Conservation (phyloP, 257 asterid genomes). For the Catharanthus roseus region DNA sequence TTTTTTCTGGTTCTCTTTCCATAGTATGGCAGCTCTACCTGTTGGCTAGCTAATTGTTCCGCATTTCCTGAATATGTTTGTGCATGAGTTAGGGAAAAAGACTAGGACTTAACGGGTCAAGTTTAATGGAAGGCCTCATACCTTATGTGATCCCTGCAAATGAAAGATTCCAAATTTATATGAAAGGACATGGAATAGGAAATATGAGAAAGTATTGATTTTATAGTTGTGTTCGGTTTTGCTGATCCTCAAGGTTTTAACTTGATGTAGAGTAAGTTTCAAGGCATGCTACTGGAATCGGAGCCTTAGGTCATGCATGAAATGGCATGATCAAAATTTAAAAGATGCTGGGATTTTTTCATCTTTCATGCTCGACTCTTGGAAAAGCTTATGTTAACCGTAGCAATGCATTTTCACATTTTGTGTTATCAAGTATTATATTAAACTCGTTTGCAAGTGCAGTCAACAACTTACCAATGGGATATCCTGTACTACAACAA, state of each 20-base stretch:
- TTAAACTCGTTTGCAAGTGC: slow-evolving; percentile 58
- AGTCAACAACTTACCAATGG: slow-evolving; percentile 91
- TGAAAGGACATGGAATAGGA: not conserved
- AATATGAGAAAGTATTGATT: not conserved
- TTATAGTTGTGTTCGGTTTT: not conserved
- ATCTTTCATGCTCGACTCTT: not conserved
- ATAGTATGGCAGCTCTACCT: not conserved
- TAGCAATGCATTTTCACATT: not conserved
- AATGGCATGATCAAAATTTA: not conserved
- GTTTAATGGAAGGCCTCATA: not conserved
- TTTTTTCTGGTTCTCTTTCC: not conserved
- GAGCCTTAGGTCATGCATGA: not conserved
- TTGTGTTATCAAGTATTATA: slow-evolving; percentile 31
- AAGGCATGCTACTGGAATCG: not conserved
- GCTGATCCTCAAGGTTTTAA: not conserved
- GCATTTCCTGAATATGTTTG: not conserved
- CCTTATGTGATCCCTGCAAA: not conserved
- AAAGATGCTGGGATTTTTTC: no score
- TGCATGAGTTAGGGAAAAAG: not conserved
- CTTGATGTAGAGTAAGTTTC: not conserved
- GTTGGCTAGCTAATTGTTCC: not conserved
- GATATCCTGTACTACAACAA: slow-evolving; percentile 83
- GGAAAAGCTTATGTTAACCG: not conserved
- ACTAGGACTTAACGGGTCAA: not conserved
- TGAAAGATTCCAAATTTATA: not conserved